A percentile compares a stretch with the other conserved stretches of the same genome.
Evolutionary conservation across 1,284 basidiomycete genomes (phyloP).

Genomic region (Malassezia dermatis): DNA sequence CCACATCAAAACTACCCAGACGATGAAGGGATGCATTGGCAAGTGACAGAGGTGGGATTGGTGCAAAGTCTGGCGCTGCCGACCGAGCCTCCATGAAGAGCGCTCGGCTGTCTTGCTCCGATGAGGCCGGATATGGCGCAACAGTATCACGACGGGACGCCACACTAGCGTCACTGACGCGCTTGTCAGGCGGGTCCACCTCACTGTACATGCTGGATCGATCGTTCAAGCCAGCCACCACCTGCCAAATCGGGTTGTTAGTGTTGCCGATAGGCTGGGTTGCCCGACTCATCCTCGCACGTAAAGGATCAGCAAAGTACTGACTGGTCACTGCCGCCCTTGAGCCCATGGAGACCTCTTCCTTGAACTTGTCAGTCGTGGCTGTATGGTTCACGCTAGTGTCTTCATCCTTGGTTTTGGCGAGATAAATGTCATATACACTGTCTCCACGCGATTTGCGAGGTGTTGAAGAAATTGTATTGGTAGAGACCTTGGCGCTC

Average conservation of each 20-base stretch:
- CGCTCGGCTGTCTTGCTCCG: constrained; percentile 2
- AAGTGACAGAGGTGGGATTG: background rate
- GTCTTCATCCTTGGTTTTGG: constrained; percentile 1
- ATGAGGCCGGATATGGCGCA: background rate
- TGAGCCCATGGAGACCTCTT: background rate
- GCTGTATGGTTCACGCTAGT: background rate
- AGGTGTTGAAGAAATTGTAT: background rate
- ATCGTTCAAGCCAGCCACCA: constrained; percentile 14
- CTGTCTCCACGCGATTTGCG: constrained; percentile 5
- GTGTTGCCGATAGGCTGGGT: background rate
- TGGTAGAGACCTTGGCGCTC: background rate
- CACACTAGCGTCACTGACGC: constrained; percentile 9
- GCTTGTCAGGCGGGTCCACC: background rate
- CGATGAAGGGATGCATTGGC: background rate
- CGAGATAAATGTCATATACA: constrained; percentile 14
- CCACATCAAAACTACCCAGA: background rate
- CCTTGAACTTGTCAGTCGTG: background rate
- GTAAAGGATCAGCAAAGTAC: background rate
- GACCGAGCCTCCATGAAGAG: constrained; percentile 7
- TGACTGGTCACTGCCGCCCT: background rate
- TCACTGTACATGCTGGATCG: constrained; percentile 15
- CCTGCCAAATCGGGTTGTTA: constrained; percentile 17
- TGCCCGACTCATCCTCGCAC: background rate
- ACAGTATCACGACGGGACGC: background rate
- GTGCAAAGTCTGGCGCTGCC: constrained; percentile 1